Conservation (phyloP, 306 rosid genomes). For the Corylus americana region DNA sequence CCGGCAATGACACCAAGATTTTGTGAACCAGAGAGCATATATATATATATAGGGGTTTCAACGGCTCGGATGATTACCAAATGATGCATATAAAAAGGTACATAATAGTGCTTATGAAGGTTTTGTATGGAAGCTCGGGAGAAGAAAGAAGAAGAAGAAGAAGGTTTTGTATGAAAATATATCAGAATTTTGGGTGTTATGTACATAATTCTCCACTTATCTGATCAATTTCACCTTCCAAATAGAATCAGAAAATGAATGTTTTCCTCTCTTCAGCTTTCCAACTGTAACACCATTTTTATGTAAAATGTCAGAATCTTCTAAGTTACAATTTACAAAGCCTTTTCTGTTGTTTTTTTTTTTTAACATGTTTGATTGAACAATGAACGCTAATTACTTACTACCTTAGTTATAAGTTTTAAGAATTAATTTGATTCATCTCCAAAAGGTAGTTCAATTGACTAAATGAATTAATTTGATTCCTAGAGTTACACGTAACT, state of each 20-base stretch:
- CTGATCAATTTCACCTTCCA: too few relatives aligned
- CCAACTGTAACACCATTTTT: too few relatives aligned
- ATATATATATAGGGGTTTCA: too few relatives aligned
- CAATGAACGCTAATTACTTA: too few relatives aligned
- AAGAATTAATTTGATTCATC: too few relatives aligned
- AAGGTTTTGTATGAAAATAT: not conserved
- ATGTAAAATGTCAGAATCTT: not conserved
- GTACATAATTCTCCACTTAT: not conserved
- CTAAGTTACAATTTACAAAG: not conserved
- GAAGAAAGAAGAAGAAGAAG: not conserved
- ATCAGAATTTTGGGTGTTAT: not conserved
- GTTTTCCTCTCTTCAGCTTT: too few relatives aligned
- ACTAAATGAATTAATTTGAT: too few relatives aligned
- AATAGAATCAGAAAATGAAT: too few relatives aligned
- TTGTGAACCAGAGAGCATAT: not conserved
- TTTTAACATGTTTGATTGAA: not conserved
- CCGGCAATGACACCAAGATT: constrained; percentile 27
- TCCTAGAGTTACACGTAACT: too few relatives aligned
- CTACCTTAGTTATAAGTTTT: too few relatives aligned
- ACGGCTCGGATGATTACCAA: not conserved
- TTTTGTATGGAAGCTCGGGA: not conserved
- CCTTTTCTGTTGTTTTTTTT: not conserved
- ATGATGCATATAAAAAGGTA: not conserved
- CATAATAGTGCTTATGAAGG: not conserved
- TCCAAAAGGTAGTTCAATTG: too few relatives aligned